Evolutionary conservation across 345 rosid species (phyloP).

Genomic region (Acer negundo): DNA sequence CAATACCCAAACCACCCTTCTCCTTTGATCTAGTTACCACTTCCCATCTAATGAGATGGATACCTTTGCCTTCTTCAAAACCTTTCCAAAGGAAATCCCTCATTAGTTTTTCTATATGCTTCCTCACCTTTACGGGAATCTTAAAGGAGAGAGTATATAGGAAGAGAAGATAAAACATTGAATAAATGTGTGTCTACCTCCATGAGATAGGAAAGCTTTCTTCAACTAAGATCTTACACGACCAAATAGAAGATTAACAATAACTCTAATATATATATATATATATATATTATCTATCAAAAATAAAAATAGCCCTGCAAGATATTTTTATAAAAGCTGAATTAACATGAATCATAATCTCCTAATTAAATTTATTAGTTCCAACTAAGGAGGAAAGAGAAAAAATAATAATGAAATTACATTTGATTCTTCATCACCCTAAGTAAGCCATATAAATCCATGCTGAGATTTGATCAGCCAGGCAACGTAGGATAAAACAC

Average conservation of each 20-base stretch:
- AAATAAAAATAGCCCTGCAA: background rate
- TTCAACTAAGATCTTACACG: background rate
- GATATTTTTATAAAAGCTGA: background rate
- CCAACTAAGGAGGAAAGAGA: background rate
- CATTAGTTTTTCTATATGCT: too few relatives aligned
- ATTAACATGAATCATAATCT: background rate
- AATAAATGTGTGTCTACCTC: too few relatives aligned
- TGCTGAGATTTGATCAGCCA: background rate
- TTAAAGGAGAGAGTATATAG: too few relatives aligned
- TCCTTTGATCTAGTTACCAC: too few relatives aligned
- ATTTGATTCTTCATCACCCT: background rate
- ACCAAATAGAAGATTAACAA: conserved; percentile 6
- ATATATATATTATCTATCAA: background rate
- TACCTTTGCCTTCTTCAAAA: too few relatives aligned
- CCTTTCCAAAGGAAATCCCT: too few relatives aligned
- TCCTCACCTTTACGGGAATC: too few relatives aligned
- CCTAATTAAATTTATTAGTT: background rate
- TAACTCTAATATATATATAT: background rate
- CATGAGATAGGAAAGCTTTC: too few relatives aligned
- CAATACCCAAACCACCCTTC: too few relatives aligned
- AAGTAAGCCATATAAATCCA: background rate
- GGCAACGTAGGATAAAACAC: background rate
- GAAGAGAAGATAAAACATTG: too few relatives aligned
- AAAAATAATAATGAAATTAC: background rate
- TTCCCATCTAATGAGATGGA: too few relatives aligned